A percentile compares a stretch with the other conserved stretches of the same genome.
Evolutionary conservation across 345 rosid genomes (phyloP).

Genomic region (Laguncularia racemosa): DNA sequence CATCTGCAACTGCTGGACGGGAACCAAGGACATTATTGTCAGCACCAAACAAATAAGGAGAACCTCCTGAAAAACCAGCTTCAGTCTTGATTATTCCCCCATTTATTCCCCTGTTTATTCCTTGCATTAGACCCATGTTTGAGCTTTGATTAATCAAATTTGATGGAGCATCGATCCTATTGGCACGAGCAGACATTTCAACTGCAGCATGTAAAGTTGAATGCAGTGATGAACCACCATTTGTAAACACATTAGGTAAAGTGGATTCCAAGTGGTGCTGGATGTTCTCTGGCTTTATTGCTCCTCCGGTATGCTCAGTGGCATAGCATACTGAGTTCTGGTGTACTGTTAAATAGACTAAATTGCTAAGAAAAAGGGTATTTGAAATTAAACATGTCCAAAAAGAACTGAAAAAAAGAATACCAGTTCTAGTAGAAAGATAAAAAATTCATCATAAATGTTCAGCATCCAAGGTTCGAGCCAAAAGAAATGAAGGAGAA

Average conservation of each 20-base stretch:
- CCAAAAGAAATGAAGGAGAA: too few species aligned
- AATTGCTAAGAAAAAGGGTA: neutral
- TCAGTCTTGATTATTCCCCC: constrained; percentile 82
- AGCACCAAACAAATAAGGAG: constrained; percentile 63
- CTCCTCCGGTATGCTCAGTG: constrained; percentile 43
- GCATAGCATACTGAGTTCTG: constrained; percentile 57
- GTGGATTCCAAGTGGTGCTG: constrained; percentile 26
- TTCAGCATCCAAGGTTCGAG: too few species aligned
- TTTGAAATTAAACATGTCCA: neutral
- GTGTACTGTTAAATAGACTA: constrained; percentile 42
- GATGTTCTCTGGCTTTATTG: constrained; percentile 52
- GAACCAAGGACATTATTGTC: constrained; percentile 58
- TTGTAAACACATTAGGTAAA: constrained; percentile 43
- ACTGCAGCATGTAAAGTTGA: constrained; percentile 50
- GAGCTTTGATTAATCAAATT: constrained; percentile 60
- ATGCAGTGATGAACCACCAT: constrained; percentile 60
- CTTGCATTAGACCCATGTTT: constrained; percentile 66
- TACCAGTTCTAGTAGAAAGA: too few species aligned
- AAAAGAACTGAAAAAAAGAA: too few species aligned
- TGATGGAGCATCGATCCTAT: constrained; percentile 51
- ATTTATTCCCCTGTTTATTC: constrained; percentile 78
- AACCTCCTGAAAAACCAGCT: constrained; percentile 54
- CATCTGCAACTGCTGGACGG: constrained; percentile 57
- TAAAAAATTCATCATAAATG: too few species aligned
- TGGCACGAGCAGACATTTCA: constrained; percentile 59